Evolutionary conservation across 2,329 filamentous ascomycete species (phyloP), one percentile per base, ranked within the genome.

Genomic region (Colletotrichum trifolii): DNA sequence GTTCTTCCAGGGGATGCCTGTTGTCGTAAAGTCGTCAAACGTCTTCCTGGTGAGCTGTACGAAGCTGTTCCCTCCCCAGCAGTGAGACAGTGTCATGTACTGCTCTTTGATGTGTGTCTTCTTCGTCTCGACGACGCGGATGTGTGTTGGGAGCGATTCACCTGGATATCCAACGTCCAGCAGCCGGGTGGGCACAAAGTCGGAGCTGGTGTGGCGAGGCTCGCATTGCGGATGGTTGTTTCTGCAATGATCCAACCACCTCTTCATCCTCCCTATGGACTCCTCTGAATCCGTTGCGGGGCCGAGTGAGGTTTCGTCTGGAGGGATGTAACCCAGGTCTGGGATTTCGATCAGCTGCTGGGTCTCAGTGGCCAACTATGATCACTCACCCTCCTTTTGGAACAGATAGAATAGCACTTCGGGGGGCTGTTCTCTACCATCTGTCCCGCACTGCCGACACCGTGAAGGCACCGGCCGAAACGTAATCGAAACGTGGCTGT

Each of bases 41-140:
- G 60, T 64, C 0, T 48, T 54, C 0, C 55, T 17, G 10, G 36
- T 62, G 8, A 71, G 63, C 34, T 36, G 40, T 8, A 66, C 49
- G 6, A 66, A 58, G 9, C 7, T 8, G 0, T 17, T 17, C 2
- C 38, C 17, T 7, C 70, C 70, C 71, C 71, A 71, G 43, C 70
- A 71, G 39, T 73, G 71, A 42, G 69, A 70, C 9, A 76, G 33
- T 12, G 64, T 55, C 38, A 54, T 46, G 42, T 68, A 68, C 2
- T 46, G 56, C n/a, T 33, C 48, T 6, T 8, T 6, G 6, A 62
- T 25, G n/a, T n/a, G 34, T 15, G 13, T 17, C 13, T 48, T 33
- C 1, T 17, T 35, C 11, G 52, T 58, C 6, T 64, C 40, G 13
- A 64, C 15, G 5, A 66, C 47, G 34, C 46, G 54, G 13, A 68